A percentile compares a stretch with the other conserved stretches of the same genome.
phyloP scores from a whole-genome alignment of 1,284 basidiomycete species.

The Ceratobasidium sp. region DNA sequence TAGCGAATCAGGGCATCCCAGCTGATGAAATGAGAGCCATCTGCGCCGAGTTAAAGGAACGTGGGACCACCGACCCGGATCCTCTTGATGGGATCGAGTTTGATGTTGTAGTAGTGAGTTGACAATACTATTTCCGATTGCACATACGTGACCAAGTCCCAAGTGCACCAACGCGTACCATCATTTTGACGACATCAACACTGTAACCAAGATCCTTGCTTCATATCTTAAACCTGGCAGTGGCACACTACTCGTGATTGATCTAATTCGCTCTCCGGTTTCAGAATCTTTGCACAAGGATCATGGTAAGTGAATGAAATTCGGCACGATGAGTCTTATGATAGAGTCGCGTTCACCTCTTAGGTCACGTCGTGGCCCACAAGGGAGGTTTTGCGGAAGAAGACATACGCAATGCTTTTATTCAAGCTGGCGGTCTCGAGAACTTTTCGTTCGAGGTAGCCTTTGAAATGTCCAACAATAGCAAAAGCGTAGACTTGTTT shows the following conservation, averaged over 20 bases:
- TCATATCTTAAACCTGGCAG: slow-evolving; percentile 63
- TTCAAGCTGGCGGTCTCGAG: slow-evolving; percentile 55
- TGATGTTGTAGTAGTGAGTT: slow-evolving; percentile 66
- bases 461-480: slow-evolving; percentile 50
- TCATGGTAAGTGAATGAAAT: slow-evolving; percentile 44
- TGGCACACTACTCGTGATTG: slow-evolving; percentile 66
- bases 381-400: slow-evolving; percentile 58
- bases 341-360: slow-evolving; percentile 41
- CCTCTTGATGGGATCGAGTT: slow-evolving; percentile 62
- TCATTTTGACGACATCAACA: slow-evolving; percentile 63
- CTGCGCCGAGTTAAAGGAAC: slow-evolving; percentile 55
- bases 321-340: slow-evolving; percentile 43
- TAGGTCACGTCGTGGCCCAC: slow-evolving; percentile 59
- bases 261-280: slow-evolving; percentile 52
- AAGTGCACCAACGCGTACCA: slow-evolving; percentile 75
- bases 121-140: too few species aligned
- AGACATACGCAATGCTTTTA: slow-evolving; percentile 58
- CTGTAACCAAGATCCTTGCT: slow-evolving; percentile 60
- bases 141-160: too few species aligned
- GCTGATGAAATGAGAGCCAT: slow-evolving; percentile 50
- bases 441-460: slow-evolving; percentile 52
- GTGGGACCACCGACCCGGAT: slow-evolving; percentile 48
- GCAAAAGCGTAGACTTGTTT: slow-evolving; percentile 56
- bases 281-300: slow-evolving; percentile 44
- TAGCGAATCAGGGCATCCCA: slow-evolving; percentile 62